Conservation (phyloP, 1,139 yeast genomes). For the Blastobotrys ciferrii region DNA sequence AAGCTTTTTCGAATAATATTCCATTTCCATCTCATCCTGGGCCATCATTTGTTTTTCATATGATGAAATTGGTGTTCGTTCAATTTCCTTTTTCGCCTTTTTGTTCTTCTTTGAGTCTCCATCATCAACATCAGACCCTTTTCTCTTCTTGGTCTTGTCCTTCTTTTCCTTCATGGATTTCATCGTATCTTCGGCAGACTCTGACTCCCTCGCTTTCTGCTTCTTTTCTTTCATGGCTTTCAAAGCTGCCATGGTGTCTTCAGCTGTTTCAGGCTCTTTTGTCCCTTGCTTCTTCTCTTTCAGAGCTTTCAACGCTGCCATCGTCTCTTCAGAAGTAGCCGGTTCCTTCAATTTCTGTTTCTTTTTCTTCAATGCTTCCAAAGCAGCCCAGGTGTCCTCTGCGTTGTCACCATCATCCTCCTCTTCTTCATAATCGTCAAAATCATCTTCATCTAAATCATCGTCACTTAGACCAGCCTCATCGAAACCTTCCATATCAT, state of each 20-base stretch:
- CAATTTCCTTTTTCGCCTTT: constrained; percentile 18
- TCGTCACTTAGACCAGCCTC: constrained; percentile 22
- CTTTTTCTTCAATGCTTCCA: constrained; percentile 42
- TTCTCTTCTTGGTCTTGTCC: constrained; percentile 16
- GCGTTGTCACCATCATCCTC: constrained; percentile 27
- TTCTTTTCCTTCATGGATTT: constrained; percentile 27
- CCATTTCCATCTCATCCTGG: constrained; percentile 75
- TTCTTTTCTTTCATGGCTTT: constrained; percentile 42
- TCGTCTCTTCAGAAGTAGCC: constrained; percentile 21
- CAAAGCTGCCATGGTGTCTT: constrained; percentile 46
- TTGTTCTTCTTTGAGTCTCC: constrained; percentile 14
- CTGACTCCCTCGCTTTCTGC: constrained; percentile 4
- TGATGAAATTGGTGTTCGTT: constrained; percentile 21
- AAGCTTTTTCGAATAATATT: constrained; percentile 76
- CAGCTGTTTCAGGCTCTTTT: constrained; percentile 25
- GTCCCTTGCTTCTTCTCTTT: constrained; percentile 19
- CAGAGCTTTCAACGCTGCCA: constrained; percentile 28
- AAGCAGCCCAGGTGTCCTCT: constrained; percentile 44
- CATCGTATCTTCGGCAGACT: constrained; percentile 26
- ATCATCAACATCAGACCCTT: constrained; percentile 5
- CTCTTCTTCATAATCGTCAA: constrained; percentile 28
- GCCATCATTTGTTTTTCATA: constrained; percentile 43
- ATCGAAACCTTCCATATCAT: constrained; percentile 30
- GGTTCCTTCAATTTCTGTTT: constrained; percentile 20
- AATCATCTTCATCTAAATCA: constrained; percentile 19